Conservation (phyloP, 257 asterid genomes). For the Capsicum pubescens region DNA sequence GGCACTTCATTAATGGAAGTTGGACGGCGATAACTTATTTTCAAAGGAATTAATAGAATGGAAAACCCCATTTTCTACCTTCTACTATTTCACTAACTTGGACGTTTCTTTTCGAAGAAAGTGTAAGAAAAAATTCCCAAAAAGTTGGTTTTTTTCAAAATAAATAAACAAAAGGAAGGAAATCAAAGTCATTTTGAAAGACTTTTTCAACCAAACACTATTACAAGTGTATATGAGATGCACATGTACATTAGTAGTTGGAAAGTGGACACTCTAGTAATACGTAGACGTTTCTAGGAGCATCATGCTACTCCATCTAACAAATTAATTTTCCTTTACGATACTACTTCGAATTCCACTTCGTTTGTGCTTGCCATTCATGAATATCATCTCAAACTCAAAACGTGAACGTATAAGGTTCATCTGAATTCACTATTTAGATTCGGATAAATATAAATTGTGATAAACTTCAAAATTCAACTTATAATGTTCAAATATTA, state of each 20-base stretch:
- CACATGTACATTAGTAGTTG: neutral
- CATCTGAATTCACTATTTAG: neutral
- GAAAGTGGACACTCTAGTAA: neutral
- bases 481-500: neutral
- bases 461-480: neutral
- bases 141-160: neutral
- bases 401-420: neutral
- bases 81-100: neutral
- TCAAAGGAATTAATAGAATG: neutral
- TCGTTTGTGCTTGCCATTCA: neutral
- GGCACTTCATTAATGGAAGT: neutral
- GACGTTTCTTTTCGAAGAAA: neutral
- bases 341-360: no score
- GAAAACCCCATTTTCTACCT: neutral
- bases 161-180: no score
- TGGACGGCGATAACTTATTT: neutral
- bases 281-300: neutral
- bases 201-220: neutral
- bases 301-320: neutral
- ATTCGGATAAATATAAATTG: neutral
- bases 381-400: neutral
- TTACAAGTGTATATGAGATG: neutral
- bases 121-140: neutral
- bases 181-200: neutral
- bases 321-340: neutral